These are phyloP conservation scores for Aspergillus heteromorphus DNA, from an alignment of 495 filamentous ascomycete genomes.

Conservation along the genomic window DNA sequence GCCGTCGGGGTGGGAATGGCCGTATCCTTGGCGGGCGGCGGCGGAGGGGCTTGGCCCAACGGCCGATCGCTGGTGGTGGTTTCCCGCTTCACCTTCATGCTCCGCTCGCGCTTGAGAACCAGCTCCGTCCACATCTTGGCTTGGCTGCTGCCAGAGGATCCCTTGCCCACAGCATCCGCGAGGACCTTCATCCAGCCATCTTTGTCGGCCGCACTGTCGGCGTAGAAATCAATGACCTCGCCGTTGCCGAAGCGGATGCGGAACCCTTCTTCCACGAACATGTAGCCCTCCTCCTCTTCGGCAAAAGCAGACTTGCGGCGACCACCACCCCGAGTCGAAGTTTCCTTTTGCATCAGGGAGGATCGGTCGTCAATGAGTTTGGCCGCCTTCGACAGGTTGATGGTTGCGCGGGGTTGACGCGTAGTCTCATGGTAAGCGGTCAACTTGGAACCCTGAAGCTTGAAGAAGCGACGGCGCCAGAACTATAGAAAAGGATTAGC, in stretches of 20 bases:
- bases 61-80: constrained; percentile 19
- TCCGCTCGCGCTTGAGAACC: constrained; percentile 54
- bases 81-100: constrained; percentile 30
- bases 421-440: constrained; percentile 96
- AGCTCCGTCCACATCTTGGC: constrained; percentile 74
- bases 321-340: constrained; percentile 64
- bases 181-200: constrained; percentile 92
- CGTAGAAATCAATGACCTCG: constrained; percentile 97
- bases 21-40: constrained; percentile 23
- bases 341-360: constrained; percentile 75
- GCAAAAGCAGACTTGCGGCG: constrained; percentile 92
- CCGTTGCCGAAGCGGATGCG: constrained; percentile 96
- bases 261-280: constrained; percentile 99
- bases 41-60: not conserved
- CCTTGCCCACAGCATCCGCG: constrained; percentile 76
- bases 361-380: constrained; percentile 90
- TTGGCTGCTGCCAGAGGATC: constrained; percentile 37
- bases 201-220: constrained; percentile 78
- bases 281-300: constrained; percentile 97
- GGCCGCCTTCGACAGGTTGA: constrained; percentile 89
- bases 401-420: constrained; percentile 90
- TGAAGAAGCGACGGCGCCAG: constrained; percentile 97
- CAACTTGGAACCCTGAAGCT: constrained; percentile 81
- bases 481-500: constrained; percentile 49
- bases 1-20: constrained; percentile 24